Base-by-base conservation (phyloP, 768 basidiomycete species). In the Boletus rufocinnamomeus region DNA sequence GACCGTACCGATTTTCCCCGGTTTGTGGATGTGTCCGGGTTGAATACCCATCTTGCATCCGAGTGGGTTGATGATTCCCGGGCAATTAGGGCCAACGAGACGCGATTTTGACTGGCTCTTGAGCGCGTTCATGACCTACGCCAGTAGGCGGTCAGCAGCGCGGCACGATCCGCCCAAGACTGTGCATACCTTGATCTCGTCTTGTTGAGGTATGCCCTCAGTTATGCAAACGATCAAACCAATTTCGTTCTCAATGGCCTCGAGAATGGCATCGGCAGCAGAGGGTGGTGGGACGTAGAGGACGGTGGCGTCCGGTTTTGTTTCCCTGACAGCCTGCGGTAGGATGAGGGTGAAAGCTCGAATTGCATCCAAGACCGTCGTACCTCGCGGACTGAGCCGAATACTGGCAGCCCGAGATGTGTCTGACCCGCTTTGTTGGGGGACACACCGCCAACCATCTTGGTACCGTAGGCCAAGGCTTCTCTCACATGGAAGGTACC, bases 31-130 rank as follows among this genome's bases (percentile, higher is more conserved):
- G 72, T 97, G 94, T 28, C 95, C 97, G 14, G 97, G 97, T 69
- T 93, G 91, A 70, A 99, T 99, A 58, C 97, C 97, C 87, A 99
- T 98, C 81, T 98, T 98, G 82, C 97, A 99, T 23, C 96, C 96
- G 41, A 89, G 80, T 19, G 96, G 95, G 70, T 96, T 95, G 70
- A 98, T 98, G 68, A 99, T 88, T 71, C 97, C 97, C 2, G 97
- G 97, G 77, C 97, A 99, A 76, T 99, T 99, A 41, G 97, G 97
- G 21, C 97, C 97, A 50, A 99, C 93, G 65, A 99, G 89, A 66
- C 97, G 89, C 59, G 93, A 95, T 67, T 89, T 93, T 52, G 88
- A 94, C 75, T 99, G 97, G 69, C 85, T 87, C 74, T 92, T 93
- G 65, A 99, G 84, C 14, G 94, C 97, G 70, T 96, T 91, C 80